Evolutionary conservation across 2,329 filamentous ascomycete genomes (phyloP).

Genomic region (Fusarium poae): DNA sequence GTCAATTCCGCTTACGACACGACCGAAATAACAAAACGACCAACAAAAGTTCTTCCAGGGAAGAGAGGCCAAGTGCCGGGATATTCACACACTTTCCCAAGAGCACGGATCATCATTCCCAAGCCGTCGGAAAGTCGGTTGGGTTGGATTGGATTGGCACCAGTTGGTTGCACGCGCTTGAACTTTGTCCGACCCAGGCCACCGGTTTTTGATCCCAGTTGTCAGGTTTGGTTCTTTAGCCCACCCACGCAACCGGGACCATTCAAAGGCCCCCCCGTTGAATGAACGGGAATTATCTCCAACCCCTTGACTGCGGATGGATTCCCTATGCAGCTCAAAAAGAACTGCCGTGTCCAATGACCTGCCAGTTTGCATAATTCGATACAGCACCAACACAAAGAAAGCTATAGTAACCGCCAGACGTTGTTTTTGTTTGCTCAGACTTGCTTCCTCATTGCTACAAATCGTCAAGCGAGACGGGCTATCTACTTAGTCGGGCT

Average conservation of each 20-base stretch:
- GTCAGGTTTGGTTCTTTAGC: conserved; percentile 35
- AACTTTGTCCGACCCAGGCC: conserved; percentile 43
- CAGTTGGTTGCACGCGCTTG: conserved; percentile 24
- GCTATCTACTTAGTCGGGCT: conserved; percentile 4
- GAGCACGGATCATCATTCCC: conserved; percentile 36
- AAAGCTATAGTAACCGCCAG: conserved; percentile 5
- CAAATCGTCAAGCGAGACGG: conserved; percentile 15
- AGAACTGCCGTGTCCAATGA: conserved; percentile 15
- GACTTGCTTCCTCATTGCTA: conserved; percentile 15
- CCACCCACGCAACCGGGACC: conserved; percentile 45
- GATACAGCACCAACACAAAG: conserved; percentile 5
- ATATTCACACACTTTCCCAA: conserved; percentile 1
- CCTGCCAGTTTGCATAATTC: conserved; percentile 17
- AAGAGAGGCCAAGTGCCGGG: conserved; percentile 10
- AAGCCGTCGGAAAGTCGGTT: conserved; percentile 40
- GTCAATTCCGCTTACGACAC: background rate
- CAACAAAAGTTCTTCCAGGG: background rate
- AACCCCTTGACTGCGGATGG: background rate
- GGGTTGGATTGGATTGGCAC: background rate
- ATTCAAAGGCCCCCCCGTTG: conserved; percentile 2
- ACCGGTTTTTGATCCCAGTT: conserved; percentile 45
- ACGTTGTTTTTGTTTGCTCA: conserved; percentile 7
- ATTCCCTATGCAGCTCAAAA: conserved; percentile 1
- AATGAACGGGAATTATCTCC: conserved; percentile 1
- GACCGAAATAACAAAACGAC: background rate